Evolutionary conservation across 306 rosid genomes (phyloP).

Genomic region (Corylus heterophylla): DNA sequence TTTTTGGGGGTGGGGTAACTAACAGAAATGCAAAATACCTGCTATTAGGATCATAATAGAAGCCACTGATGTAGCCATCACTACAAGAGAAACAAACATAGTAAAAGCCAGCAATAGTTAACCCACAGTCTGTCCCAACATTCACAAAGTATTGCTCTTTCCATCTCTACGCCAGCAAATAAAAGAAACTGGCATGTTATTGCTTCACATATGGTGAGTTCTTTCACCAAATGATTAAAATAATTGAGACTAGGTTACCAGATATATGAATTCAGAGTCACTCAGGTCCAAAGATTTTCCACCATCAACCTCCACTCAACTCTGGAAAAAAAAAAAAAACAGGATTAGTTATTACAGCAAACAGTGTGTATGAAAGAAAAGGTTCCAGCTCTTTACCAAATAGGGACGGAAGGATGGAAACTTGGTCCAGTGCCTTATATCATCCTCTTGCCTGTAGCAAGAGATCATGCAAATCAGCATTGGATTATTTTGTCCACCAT

Average conservation of each 20-base stretch:
- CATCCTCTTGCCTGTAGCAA: conserved; percentile 71
- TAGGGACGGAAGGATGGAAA: conserved; percentile 75
- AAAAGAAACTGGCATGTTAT: conserved; percentile 15
- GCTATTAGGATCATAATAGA: conserved; percentile 92
- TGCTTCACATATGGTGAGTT: neutral
- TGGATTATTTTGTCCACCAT: conserved; percentile 7
- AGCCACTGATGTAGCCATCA: conserved; percentile 93
- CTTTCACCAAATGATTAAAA: neutral
- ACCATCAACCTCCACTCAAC: conserved; percentile 80
- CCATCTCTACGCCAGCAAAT: conserved; percentile 81
- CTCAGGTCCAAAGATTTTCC: conserved; percentile 89
- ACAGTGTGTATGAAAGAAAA: conserved; percentile 11
- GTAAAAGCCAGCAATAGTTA: conserved; percentile 93
- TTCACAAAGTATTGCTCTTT: conserved; percentile 96
- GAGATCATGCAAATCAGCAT: conserved; percentile 1
- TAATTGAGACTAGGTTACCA: conserved; percentile 54
- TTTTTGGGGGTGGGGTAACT: neutral
- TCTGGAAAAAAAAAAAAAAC: conserved; percentile 37
- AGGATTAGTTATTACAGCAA: conserved; percentile 12
- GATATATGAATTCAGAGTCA: conserved; percentile 69
- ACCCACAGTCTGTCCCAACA: conserved; percentile 96
- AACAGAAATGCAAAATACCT: conserved; percentile 42
- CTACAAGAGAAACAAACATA: conserved; percentile 93
- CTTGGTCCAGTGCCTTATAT: conserved; percentile 88
- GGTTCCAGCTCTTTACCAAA: conserved; percentile 42